These are phyloP conservation scores for Rhizopus delemar DNA, from an alignment of 371 early-diverging fungal species.

Conservation along the genomic window DNA sequence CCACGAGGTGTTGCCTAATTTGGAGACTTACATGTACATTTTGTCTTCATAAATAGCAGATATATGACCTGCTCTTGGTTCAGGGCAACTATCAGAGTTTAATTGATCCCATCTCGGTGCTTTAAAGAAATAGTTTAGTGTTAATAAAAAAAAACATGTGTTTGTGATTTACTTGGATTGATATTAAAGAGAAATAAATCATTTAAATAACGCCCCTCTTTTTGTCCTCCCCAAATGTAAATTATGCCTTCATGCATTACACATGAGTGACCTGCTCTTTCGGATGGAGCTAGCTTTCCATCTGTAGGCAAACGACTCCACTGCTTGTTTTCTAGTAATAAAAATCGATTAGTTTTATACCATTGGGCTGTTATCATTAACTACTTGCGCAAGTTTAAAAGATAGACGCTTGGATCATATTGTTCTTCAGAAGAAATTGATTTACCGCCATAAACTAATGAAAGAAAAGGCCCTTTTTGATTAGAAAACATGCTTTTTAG, in stretches of 20 bases:
- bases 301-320: conserved; percentile 6
- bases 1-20: conserved; percentile 21
- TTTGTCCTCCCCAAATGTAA: conserved; percentile 74
- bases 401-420: conserved; percentile 47
- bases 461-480: neutral
- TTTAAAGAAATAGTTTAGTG: neutral
- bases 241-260: conserved; percentile 65
- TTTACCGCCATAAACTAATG: conserved; percentile 51
- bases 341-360: neutral
- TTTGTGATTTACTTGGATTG: conserved; percentile 44
- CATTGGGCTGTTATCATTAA: neutral
- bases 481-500: neutral
- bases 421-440: conserved; percentile 40
- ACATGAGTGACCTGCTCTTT: conserved; percentile 71
- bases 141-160: neutral
- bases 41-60: conserved; percentile 59
- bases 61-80: conserved; percentile 63
- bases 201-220: conserved; percentile 64
- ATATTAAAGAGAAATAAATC: conserved; percentile 72
- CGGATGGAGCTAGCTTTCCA: conserved; percentile 41
- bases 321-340: conserved; percentile 54
- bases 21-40: conserved; percentile 59
- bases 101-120: neutral
- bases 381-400: conserved; percentile 45
- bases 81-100: conserved; percentile 33